Evolutionary conservation across 345 rosid genomes (phyloP), one percentile per base, ranked within the genome.

Genomic region (Orychophragmus violaceus): DNA sequence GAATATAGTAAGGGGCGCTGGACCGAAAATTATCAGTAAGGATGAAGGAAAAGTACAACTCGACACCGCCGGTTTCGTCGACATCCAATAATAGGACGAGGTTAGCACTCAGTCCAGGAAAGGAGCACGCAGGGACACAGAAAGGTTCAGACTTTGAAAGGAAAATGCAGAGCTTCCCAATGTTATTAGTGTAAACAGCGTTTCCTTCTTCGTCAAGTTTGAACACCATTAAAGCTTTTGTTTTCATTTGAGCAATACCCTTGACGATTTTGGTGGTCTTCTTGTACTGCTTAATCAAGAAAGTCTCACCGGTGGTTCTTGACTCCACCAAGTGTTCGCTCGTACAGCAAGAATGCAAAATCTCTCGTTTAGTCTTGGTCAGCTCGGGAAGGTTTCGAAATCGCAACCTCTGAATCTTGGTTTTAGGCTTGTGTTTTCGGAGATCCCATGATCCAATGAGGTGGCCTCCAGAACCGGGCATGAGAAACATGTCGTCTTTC

Each of bases 131-230:
- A 8, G 22, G 19, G 37, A 53, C 22, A 16, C 60, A 55, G n/a
- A n/a, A n/a, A n/a, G n/a, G n/a, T n/a, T n/a, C n/a, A n/a, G n/a
- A n/a, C n/a, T n/a, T n/a, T n/a, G 9, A 55, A 55, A 17, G 60
- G 60, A 30, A 55, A 29, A 54, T 29, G 59, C 0, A 0, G 62
- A 58, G 63, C 11, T 56, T 13, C 2, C 45, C 32, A 2, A 58
- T 35, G 13, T 21, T 19, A 4, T 27, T 29, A 33, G 14, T 61
- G 50, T 48, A 49, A 33, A 18, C 51, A 45, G 46, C 48, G 33
- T 41, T 59, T 85, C 87, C 94, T 89, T 78, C 71, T 73, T 35
- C 69, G 62, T 79, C 76, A 39, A 70, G 80, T 3, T 5, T 10
- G 83, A 76, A 73, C 32, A 64, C 83, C 76, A 62, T 82, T 69